These are phyloP conservation scores for Paramyrothecium roridum DNA, from an alignment of 2,329 filamentous ascomycete species.

Conservation along the genomic window DNA sequence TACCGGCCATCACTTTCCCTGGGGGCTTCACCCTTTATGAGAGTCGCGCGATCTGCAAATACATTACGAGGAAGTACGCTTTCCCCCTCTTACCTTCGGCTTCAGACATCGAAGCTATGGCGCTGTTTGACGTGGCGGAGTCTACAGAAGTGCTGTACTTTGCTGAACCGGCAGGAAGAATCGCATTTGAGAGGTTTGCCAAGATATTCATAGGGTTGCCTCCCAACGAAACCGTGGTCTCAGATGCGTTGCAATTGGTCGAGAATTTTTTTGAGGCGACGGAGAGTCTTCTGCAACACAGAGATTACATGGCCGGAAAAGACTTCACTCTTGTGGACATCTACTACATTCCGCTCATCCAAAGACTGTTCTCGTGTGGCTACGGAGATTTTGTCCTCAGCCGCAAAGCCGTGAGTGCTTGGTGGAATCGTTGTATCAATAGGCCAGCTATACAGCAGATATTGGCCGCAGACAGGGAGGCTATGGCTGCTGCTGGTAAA, in stretches of 20 bases:
- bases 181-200: constrained; percentile 42
- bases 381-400: constrained; percentile 30
- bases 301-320: constrained; percentile 41
- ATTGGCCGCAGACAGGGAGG: constrained; percentile 30
- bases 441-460: constrained; percentile 32
- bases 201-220: constrained; percentile 40
- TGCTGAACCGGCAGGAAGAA: constrained; percentile 36
- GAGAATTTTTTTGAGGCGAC: constrained; percentile 40
- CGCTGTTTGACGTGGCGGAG: constrained; percentile 41
- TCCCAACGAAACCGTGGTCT: constrained; percentile 35
- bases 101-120: constrained; percentile 34
- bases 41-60: constrained; percentile 44
- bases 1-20: constrained; percentile 33
- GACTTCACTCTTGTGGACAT: constrained; percentile 42
- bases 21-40: constrained; percentile 42
- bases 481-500: constrained; percentile 18
- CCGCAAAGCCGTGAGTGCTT: constrained; percentile 33
- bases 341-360: constrained; percentile 42
- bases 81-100: constrained; percentile 36
- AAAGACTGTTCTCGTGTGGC: constrained; percentile 37
- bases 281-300: constrained; percentile 33
- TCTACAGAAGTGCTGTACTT: constrained; percentile 39
- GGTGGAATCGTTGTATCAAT: constrained; percentile 36
- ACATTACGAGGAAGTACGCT: constrained; percentile 41
- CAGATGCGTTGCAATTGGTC: constrained; percentile 30